Base-by-base conservation (phyloP, 805 yeast genomes). In the Myxozyma monticola region DNA sequence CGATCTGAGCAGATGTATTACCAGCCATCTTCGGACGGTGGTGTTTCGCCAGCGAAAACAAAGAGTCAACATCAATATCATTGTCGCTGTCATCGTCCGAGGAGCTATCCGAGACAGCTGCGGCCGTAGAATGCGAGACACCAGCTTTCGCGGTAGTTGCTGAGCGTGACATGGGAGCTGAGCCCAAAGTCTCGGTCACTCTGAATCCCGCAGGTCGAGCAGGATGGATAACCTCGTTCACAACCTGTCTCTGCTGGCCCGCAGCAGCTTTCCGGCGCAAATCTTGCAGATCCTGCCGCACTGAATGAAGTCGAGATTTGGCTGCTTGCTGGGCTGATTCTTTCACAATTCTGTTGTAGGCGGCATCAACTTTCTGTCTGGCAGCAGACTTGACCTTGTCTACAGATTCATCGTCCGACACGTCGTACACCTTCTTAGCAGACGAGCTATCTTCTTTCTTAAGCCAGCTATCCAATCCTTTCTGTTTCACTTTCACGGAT, bases 141-240 rank as follows among this genome's bases (percentile, higher is more conserved):
- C 30, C 61, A 18, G 61, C 52, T 42, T 54, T 63, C 29, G 54
- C 62, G 60, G 35, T 14, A 15, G 26, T 26, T 9, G 51, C 63
- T 38, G 50, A 71, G 59, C 61, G 72, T 61, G 49, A 39, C 14
- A 39, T n/a, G 15, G 56, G 42, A 1, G 44, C 45, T 9, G 45
- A 49, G 9, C 57, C 49, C n/a, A 72, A 56, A 60, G 51, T 47
- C 30, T 42, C 51, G 10, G 51, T 41, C 3, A 47, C 46, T 34
- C 78, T 65, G 68, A 80, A 79, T 28, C 76, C 81, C 0, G 79
- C 69, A 0, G 74, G 71, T 14, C 80, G 66, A 3, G 81, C 72
- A 2, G 83, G 82, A 60, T 71, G 75, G 3, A 71, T 62, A 1
- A 55, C 65, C 20, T 54, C 62, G 5, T 42, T 35, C 20, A 39